Evolutionary conservation across 208 protist species (phyloP).

Genomic region (Trichomonas vaginalis): DNA sequence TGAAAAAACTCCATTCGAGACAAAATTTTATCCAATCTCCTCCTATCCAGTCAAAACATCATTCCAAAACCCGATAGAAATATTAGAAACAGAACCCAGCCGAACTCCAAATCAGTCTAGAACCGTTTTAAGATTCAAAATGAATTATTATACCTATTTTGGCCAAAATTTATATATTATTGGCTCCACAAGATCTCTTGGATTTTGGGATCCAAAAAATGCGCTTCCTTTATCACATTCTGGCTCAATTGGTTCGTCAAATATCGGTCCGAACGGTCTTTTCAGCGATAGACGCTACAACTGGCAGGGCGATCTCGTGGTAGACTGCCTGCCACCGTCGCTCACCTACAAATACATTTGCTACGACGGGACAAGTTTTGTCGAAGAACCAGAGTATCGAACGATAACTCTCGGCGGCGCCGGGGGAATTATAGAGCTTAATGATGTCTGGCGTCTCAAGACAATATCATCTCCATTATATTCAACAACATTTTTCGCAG

Average conservation of each 20-base stretch:
- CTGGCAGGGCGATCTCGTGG: not conserved
- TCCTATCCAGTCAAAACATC: not conserved
- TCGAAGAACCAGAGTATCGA: not conserved
- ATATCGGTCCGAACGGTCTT: not conserved
- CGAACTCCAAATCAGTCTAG: not conserved
- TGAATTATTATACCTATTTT: not conserved
- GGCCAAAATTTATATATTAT: not conserved
- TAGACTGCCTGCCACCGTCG: not conserved
- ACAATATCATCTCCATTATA: not conserved
- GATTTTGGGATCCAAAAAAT: not conserved
- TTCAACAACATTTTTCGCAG: not conserved
- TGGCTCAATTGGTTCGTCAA: not conserved
- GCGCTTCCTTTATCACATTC: not conserved
- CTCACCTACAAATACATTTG: not conserved
- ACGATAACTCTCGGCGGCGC: no score
- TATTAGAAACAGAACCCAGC: not conserved
- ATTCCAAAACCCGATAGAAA: not conserved
- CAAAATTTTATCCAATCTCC: not conserved
- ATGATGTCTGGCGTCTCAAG: not conserved
- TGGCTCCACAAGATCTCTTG: not conserved
- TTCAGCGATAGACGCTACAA: not conserved
- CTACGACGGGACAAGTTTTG: not conserved
- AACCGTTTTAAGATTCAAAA: not conserved
- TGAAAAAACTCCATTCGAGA: not conserved
- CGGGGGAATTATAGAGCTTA: not conserved